phyloP scores from a whole-genome alignment of 2,329 filamentous ascomycete species.

The Colletotrichum paranaense region DNA sequence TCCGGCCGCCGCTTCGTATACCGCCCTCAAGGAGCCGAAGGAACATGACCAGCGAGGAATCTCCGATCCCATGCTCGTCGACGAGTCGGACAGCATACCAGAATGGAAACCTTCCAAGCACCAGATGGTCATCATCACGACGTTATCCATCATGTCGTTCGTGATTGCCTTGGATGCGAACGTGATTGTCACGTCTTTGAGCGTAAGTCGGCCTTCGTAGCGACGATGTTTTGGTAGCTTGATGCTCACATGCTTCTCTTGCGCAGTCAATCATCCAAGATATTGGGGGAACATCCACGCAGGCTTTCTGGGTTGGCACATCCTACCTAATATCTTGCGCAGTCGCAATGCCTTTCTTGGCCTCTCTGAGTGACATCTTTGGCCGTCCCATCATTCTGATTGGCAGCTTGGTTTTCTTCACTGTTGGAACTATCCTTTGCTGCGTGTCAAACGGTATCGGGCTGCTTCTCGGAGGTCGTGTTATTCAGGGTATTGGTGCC shows the following conservation, averaged over 20 bases:
- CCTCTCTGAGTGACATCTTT: conserved; percentile 48
- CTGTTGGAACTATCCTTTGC: conserved; percentile 53
- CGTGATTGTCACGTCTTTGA: conserved; percentile 32
- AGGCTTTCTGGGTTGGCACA: conserved; percentile 44
- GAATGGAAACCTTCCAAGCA: conserved; percentile 34
- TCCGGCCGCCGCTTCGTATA: conserved; percentile 26
- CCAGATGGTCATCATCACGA: conserved; percentile 33
- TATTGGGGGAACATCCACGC: conserved; percentile 40
- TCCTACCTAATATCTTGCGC: conserved; percentile 42
- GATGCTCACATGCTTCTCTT: background rate
- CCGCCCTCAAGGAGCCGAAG: conserved; percentile 32
- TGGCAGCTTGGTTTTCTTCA: conserved; percentile 53
- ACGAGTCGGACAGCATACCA: conserved; percentile 18
- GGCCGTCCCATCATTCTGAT: conserved; percentile 48
- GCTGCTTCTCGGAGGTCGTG: conserved; percentile 49
- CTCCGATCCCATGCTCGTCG: conserved; percentile 31
- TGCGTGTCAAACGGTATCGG: conserved; percentile 46
- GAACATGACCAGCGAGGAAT: conserved; percentile 22
- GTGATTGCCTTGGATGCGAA: conserved; percentile 34
- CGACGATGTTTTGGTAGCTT: background rate
- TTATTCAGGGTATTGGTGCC: conserved; percentile 53
- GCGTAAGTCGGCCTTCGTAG: background rate
- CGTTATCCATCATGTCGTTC: conserved; percentile 34
- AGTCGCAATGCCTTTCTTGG: conserved; percentile 44
- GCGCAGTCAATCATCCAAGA: conserved; percentile 41